Base-by-base conservation (phyloP, 2,329 filamentous ascomycete genomes). In the Colletotrichum filicis region DNA sequence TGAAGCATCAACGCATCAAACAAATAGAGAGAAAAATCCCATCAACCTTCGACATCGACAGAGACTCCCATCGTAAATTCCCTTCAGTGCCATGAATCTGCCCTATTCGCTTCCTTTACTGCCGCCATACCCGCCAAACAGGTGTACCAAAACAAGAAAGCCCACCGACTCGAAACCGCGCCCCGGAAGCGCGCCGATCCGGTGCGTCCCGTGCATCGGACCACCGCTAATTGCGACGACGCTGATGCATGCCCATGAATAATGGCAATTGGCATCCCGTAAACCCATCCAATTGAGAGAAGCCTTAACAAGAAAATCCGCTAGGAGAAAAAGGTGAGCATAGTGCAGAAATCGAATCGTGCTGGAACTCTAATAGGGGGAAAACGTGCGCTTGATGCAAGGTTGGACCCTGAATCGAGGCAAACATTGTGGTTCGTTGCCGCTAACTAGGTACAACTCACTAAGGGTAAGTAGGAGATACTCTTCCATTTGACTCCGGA, bases 151-250 rank as follows among this genome's bases (percentile, higher is more conserved):
- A 49, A 49, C 19, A 22, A 19, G 19, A 22, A 35, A 66, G 26
- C n/a, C 65, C 58, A 72, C 66, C 32, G 35, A 61, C 57, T 19
- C 64, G 58, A 72, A 68, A 69, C 66, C 66, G 11, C 32, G 42
- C 35, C 30, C 46, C 71, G 71, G 66, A 73, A 70, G 49, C 28
- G 66, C 60, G 66, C 66, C 66, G 66, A 66, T 58, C 61, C 66
- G 66, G 61, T 46, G 59, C 42, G 59, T 56, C 22, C 58, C 69
- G 65, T 68, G 60, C 61, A 70, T 65, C 32, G 28, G 66, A 46
- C 60, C 66, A 66, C 60, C 22, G 60, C 60, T 66, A 24, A 71
- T 56, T 52, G 55, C 35, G 28, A 70, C 70, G 55, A 73, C 46
- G 56, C 60, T 66, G 56, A 30, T 53, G 60, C 60, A 67, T 19